Evolutionary conservation across 768 basidiomycete genomes (phyloP), one percentile per base, ranked within the genome.

Genomic region (Pleurotus giganteus): DNA sequence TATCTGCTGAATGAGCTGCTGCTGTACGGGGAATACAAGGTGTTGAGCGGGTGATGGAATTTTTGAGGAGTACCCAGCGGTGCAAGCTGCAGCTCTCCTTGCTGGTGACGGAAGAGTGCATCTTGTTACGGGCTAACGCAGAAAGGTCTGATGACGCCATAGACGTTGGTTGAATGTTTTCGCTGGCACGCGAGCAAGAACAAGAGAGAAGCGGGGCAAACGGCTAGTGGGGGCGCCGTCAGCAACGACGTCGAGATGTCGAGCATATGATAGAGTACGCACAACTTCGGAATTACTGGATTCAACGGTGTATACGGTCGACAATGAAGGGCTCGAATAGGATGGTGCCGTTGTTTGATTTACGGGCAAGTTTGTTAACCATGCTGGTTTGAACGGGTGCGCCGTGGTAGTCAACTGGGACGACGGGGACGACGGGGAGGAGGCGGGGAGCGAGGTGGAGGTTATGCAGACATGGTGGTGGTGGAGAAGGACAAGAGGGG

Each of bases 51-150:
- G 82, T 70, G 58, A 91, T 79, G 27, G 88, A 90, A 69, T 92
- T 93, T 86, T 91, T 91, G 66, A 92, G 79, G 55, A 93, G 78
- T 50, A 93, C 90, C 88, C 88, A 91, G 66, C 89, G 88, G 65
- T 89, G 88, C 73, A 92, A 80, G 72, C 83, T 89, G 76, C 80
- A 78, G 60, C 71, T 82, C 49, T 88, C 86, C 73, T 80, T 84
- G 66, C 74, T 70, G 54, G 78, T 78, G 63, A 80, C 67, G 64
- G 82, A 86, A 60, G 79, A 68, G 60, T 85, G 82, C 74, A 92
- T 77, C 77, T 92, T 91, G 73, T 75, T 79, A 65, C 83, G 86
- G 69, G 89, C 84, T 70, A 89, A 74, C 58, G 78, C 69, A 60
- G 78, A 84, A 54, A 91, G 72, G 64, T 74, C 77, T 65, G 67